phyloP scores from a whole-genome alignment of 1,284 basidiomycete genomes.

The Naganishia sp. region DNA sequence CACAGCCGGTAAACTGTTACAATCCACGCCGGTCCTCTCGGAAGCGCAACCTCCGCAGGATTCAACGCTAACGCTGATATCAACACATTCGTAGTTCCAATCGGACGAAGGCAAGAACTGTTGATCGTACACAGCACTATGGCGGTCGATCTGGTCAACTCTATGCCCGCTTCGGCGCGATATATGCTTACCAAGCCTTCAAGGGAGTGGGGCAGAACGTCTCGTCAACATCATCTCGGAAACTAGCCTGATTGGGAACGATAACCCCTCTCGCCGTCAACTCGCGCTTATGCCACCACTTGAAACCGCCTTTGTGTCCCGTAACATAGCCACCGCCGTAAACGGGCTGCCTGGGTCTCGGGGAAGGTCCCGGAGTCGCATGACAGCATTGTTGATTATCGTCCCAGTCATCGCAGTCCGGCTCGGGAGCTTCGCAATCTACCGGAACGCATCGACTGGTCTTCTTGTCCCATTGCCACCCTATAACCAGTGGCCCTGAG shows the following conservation, averaged over 20 bases:
- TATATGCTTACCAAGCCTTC: slow-evolving; percentile 7
- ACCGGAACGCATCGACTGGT: slow-evolving; percentile 40
- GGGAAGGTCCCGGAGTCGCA: slow-evolving; percentile 11
- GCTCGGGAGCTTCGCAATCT: slow-evolving; percentile 41
- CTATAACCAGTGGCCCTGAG: slow-evolving; percentile 21
- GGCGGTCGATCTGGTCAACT: not conserved
- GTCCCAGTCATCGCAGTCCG: slow-evolving; percentile 40
- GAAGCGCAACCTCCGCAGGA: slow-evolving; percentile 72
- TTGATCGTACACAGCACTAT: slow-evolving; percentile 3
- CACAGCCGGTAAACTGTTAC: slow-evolving; percentile 65
- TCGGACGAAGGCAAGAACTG: slow-evolving; percentile 9
- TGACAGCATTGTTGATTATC: slow-evolving; percentile 31
- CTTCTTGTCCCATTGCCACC: slow-evolving; percentile 49
- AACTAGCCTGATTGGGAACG: not conserved
- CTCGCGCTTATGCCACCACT: slow-evolving; percentile 6
- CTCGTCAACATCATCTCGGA: slow-evolving; percentile 3
- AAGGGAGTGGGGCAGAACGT: slow-evolving; percentile 22
- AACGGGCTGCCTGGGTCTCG: not conserved
- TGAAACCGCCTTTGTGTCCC: not conserved
- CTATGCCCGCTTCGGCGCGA: no score
- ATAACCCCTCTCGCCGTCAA: no score
- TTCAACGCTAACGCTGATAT: slow-evolving; percentile 51
- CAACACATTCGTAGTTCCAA: slow-evolving; percentile 54
- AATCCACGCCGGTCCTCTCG: slow-evolving; percentile 67
- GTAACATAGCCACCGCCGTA: slow-evolving; percentile 6